These are phyloP conservation scores for Triticum monococcum DNA, from an alignment of 176 grass and related monocot genomes.

Conservation along the genomic window DNA sequence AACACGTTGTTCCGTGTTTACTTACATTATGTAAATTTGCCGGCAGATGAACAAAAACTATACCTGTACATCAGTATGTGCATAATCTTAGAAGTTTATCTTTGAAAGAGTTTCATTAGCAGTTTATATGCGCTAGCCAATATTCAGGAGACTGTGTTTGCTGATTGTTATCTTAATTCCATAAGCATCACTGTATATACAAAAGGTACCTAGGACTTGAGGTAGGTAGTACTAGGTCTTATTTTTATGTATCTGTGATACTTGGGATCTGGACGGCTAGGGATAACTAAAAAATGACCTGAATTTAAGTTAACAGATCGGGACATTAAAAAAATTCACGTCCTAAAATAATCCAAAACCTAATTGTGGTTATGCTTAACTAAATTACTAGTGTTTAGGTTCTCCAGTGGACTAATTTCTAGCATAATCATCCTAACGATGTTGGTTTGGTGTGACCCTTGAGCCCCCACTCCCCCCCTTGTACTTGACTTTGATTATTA, in stretches of 20 bases:
- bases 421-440: not conserved
- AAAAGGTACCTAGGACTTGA: not conserved
- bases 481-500: not conserved
- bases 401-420: not conserved
- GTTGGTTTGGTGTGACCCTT: not conserved
- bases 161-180: not conserved
- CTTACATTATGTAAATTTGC: not conserved
- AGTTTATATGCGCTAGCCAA: not conserved
- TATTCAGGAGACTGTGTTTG: constrained; percentile 4
- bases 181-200: not conserved
- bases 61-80: not conserved
- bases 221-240: not conserved
- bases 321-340: not conserved
- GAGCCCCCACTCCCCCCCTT: not conserved
- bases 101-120: not conserved
- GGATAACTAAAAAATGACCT: not conserved
- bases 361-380: not conserved
- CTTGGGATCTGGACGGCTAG: not conserved
- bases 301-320: not conserved
- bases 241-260: not conserved
- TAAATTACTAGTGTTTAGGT: not conserved
- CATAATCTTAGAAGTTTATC: not conserved
- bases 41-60: not conserved
- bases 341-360: not conserved
- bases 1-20: not conserved